These are phyloP conservation scores for Nasturtium officinale DNA, from an alignment of 345 rosid species.

Conservation along the genomic window DNA sequence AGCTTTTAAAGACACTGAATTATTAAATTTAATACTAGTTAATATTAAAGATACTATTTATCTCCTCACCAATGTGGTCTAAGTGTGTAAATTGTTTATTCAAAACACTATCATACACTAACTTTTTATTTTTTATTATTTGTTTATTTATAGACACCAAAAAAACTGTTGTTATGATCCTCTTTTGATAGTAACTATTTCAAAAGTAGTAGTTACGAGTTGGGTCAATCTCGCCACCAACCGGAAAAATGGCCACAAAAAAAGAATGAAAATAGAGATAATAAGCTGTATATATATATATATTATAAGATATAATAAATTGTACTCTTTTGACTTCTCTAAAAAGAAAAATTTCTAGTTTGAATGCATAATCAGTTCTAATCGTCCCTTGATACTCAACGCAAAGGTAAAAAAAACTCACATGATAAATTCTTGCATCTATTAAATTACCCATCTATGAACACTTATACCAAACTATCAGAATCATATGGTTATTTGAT, in stretches of 20 bases:
- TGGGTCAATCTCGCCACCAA: constrained; percentile 37
- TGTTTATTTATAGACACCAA: too few relatives aligned
- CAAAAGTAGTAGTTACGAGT: constrained; percentile 4
- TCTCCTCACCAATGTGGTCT: too few relatives aligned
- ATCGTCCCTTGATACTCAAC: background rate
- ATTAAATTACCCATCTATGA: background rate
- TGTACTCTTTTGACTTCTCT: constrained; percentile 39
- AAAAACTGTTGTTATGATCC: too few relatives aligned
- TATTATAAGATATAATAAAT: background rate
- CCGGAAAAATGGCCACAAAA: background rate
- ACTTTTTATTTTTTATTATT: too few relatives aligned
- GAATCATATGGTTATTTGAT: background rate
- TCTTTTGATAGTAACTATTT: background rate
- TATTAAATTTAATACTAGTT: too few relatives aligned
- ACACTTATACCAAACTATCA: background rate
- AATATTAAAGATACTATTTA: too few relatives aligned
- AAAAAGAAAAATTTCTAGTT: background rate
- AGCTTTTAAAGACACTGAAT: too few relatives aligned
- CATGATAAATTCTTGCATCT: background rate
- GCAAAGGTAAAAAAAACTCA: background rate
- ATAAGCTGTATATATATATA: background rate
- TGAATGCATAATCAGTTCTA: background rate
- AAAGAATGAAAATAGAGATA: background rate
- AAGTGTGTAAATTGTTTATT: too few relatives aligned
- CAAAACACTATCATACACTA: too few relatives aligned